Conservation (phyloP, 768 basidiomycete genomes). For the Hortiboletus flavorubellus region DNA sequence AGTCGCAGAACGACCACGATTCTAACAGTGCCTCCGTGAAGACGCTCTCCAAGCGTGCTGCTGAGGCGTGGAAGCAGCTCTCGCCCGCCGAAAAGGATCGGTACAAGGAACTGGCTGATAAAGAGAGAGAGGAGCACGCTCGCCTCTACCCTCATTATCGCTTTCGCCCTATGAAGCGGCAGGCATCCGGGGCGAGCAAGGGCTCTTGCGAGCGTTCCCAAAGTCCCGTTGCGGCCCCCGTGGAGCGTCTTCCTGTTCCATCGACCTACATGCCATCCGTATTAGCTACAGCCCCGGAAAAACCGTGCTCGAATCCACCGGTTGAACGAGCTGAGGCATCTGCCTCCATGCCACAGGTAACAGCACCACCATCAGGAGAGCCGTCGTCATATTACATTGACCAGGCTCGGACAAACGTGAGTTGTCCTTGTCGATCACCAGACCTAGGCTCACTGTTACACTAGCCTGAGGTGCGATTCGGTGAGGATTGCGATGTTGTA, state of each 20-base stretch:
- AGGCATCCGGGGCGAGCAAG: constrained; percentile 18
- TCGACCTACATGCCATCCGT: constrained; percentile 16
- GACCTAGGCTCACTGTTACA: neutral
- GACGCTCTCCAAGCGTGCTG: constrained; percentile 73
- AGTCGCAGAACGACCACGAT: constrained; percentile 31
- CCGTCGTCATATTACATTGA: neutral
- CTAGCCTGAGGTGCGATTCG: neutral
- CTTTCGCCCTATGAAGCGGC: constrained; percentile 53
- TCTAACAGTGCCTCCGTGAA: constrained; percentile 35
- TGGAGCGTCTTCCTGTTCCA: constrained; percentile 1
- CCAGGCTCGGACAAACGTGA: constrained; percentile 4
- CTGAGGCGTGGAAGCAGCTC: constrained; percentile 69
- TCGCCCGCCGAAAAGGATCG: constrained; percentile 42
- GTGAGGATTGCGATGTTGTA: neutral
- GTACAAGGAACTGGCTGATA: constrained; percentile 52
- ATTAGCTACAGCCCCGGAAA: constrained; percentile 4
- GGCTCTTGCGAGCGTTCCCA: constrained; percentile 13
- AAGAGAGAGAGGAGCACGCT: constrained; percentile 56
- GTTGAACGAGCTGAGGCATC: neutral
- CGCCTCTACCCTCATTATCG: constrained; percentile 59
- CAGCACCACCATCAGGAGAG: neutral
- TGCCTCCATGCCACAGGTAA: neutral
- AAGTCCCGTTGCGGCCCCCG: neutral
- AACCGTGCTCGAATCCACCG: constrained; percentile 1
- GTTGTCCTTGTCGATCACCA: neutral